Conservation (phyloP, 106 monocot genomes). For the Phalaenopsis equestris region DNA sequence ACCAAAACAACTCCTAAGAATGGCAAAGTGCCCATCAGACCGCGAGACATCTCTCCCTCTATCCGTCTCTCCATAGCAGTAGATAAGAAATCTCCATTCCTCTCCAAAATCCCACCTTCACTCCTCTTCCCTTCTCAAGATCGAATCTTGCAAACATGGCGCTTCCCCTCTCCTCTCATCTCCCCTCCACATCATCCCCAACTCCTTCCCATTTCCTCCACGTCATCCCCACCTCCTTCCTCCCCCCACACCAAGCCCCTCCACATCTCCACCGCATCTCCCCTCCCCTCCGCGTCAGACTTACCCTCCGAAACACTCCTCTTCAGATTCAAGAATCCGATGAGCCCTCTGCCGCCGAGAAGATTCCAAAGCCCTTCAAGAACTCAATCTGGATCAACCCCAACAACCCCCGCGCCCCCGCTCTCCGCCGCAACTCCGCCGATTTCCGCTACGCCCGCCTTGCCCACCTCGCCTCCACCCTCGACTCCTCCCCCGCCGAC, state of each 20-base stretch:
- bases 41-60: too few relatives aligned
- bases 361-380: conserved; percentile 19
- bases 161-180: not conserved
- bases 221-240: not conserved
- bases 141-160: not conserved
- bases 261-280: not conserved
- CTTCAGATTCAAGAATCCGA: not conserved
- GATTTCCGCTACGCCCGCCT: conserved; percentile 50
- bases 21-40: too few relatives aligned
- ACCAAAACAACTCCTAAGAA: too few relatives aligned
- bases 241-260: not conserved
- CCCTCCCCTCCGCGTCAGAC: not conserved
- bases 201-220: not conserved
- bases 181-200: not conserved
- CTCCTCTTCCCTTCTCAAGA: not conserved
- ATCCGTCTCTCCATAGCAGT: too few relatives aligned
- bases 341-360: conserved; percentile 16
- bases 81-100: not conserved
- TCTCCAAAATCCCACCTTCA: not conserved
- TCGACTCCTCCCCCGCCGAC: conserved; percentile 17
- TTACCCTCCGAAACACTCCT: conserved; percentile 9
- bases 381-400: conserved; percentile 77
- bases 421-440: conserved; percentile 29
- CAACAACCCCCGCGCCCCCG: conserved; percentile 35
- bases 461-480: conserved; percentile 24